phyloP scores from a whole-genome alignment of 768 basidiomycete species.

The Glaciozyma antarctica region DNA sequence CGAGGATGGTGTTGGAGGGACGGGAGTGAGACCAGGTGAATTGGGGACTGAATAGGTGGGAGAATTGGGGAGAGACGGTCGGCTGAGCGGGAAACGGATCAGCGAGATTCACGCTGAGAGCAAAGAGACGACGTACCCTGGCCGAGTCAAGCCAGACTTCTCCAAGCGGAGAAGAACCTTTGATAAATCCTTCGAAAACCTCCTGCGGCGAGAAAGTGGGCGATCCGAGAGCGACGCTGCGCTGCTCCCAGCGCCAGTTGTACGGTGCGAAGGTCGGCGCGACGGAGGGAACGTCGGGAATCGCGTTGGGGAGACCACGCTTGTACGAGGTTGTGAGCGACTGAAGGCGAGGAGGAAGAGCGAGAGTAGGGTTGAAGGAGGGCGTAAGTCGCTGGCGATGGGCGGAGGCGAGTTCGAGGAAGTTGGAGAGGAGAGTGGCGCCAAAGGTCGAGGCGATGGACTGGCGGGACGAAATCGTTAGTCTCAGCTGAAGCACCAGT shows the following conservation, averaged over 20 bases:
- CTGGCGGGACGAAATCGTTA: not conserved
- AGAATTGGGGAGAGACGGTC: conserved; percentile 2
- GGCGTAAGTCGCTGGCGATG: not conserved
- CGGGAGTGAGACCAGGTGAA: conserved; percentile 14
- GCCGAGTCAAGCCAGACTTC: conserved; percentile 31
- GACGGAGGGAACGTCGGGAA: not conserved
- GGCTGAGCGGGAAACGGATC: conserved; percentile 9
- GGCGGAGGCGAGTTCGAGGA: conserved; percentile 8
- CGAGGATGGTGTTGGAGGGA: not conserved
- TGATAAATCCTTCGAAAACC: conserved; percentile 18
- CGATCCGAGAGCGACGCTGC: not conserved
- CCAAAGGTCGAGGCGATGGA: conserved; percentile 25
- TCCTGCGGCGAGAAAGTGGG: not conserved
- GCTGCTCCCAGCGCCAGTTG: conserved; percentile 15
- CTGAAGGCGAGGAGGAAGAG: conserved; percentile 6
- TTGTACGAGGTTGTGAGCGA: conserved; percentile 6
- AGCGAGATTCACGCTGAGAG: not conserved
- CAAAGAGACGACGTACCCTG: not conserved
- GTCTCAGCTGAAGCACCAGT: not conserved
- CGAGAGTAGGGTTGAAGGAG: not conserved
- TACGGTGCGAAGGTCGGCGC: not conserved
- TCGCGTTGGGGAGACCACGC: not conserved
- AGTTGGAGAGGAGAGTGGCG: conserved; percentile 21
- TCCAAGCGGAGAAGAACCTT: conserved; percentile 7
- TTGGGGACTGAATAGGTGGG: conserved; percentile 14